These are phyloP conservation scores for Lyophyllum shimeji DNA, from an alignment of 768 basidiomycete species.

Conservation along the genomic window DNA sequence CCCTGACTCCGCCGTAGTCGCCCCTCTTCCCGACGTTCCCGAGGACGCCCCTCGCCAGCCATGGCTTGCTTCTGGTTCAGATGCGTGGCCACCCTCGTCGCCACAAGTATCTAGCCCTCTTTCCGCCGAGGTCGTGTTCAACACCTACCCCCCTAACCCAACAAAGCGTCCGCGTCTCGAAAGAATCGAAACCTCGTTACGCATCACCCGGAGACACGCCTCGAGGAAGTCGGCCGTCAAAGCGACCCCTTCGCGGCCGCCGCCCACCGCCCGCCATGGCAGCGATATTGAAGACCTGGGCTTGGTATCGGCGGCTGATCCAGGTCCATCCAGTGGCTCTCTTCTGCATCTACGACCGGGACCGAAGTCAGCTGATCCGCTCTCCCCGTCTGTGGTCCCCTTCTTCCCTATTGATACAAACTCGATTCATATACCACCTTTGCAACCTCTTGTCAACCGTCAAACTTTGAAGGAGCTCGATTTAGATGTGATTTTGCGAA, in stretches of 20 bases:
- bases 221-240: constrained; percentile 20
- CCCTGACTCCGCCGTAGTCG: constrained; percentile 33
- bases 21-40: constrained; percentile 14
- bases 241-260: constrained; percentile 13
- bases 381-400: constrained; percentile 26
- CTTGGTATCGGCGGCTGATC: constrained; percentile 38
- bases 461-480: constrained; percentile 85
- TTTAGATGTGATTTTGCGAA: constrained; percentile 79
- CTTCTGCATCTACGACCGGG: constrained; percentile 32
- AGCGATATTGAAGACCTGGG: constrained; percentile 49
- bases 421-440: constrained; percentile 62
- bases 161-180: constrained; percentile 44
- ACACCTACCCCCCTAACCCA: constrained; percentile 18
- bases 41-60: constrained; percentile 40
- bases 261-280: constrained; percentile 32
- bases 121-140: constrained; percentile 23
- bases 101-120: constrained; percentile 32
- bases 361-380: constrained; percentile 29
- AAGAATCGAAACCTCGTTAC: constrained; percentile 28
- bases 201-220: constrained; percentile 13
- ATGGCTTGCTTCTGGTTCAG: constrained; percentile 29
- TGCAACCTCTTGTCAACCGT: constrained; percentile 77
- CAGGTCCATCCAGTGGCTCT: constrained; percentile 46
- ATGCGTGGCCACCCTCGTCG: constrained; percentile 26
- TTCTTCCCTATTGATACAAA: constrained; percentile 41